Conservation (phyloP, 1,284 basidiomycete species). For the Gymnopus androsaceus region DNA sequence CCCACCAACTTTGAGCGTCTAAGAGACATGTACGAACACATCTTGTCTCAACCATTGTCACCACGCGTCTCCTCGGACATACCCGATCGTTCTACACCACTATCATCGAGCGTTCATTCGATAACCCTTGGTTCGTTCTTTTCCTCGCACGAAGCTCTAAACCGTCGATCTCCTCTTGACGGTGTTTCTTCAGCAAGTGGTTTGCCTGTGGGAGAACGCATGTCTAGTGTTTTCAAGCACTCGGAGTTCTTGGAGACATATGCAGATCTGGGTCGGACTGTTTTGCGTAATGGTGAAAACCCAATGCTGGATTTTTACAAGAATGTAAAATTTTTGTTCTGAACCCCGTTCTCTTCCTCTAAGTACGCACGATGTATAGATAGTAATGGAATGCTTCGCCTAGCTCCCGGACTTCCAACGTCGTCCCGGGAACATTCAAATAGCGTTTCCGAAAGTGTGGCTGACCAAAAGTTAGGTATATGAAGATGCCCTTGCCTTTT, state of each 20-base stretch:
- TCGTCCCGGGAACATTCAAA: constrained; percentile 55
- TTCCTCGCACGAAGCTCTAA: constrained; percentile 59
- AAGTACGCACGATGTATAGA: constrained; percentile 60
- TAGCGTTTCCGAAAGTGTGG: constrained; percentile 86
- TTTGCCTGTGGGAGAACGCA: constrained; percentile 76
- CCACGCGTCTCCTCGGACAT: constrained; percentile 37
- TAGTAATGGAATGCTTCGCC: constrained; percentile 88
- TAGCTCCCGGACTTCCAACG: constrained; percentile 62
- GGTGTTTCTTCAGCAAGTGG: constrained; percentile 74
- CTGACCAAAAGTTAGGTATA: constrained; percentile 90
- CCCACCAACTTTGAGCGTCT: constrained; percentile 90
- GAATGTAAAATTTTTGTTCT: constrained; percentile 88
- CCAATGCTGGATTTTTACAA: constrained; percentile 86
- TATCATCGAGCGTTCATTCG: constrained; percentile 51
- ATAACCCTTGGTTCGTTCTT: constrained; percentile 68
- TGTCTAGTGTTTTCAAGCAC: constrained; percentile 82
- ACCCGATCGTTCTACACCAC: constrained; percentile 47
- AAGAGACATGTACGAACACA: constrained; percentile 84
- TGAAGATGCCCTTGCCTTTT: constrained; percentile 60
- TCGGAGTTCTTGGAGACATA: constrained; percentile 84
- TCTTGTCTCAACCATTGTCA: constrained; percentile 64
- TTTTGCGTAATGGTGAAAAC: constrained; percentile 79
- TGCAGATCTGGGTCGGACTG: constrained; percentile 69
- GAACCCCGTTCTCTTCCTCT: constrained; percentile 7
- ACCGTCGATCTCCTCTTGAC: constrained; percentile 62